Base-by-base conservation (phyloP, 2,329 filamentous ascomycete species). In the Mollisia scopiformis region DNA sequence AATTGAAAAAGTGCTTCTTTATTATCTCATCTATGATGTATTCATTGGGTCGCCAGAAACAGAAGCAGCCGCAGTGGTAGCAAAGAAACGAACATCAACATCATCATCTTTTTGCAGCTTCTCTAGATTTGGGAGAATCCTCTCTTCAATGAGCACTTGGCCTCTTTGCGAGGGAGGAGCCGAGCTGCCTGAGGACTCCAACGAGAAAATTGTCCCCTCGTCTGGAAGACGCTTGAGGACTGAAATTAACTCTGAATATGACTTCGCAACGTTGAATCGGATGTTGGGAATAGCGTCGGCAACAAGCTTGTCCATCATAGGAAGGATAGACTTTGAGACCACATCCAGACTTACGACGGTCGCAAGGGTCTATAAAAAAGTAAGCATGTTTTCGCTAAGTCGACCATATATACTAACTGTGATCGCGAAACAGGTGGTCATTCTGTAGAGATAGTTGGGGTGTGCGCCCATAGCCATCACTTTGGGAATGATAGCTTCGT, bases 351-450 rank as follows among this genome's bases (percentile, higher is more conserved):
- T 96, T 71, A 99, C 91, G 57, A 96, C 96, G 31, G 91, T 91
- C 30, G 95, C 91, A 65, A 99, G 88, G 25, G 94, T 99, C 95
- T 99, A 52, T 99, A 52, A 62, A 39, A 21, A 66, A 64, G 68
- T 78, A 71, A 75, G 56, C 57, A 49, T 46, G 33, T 16, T 37
- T 49, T 46, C 30, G 55, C 28, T n/a, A 39, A 52, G 43, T 33
- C 46, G 51, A 11, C 3, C 3, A n/a, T n/a, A 23, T 25, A 2
- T 10, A 85, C 91, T 82, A 84, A 99, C 95, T 71, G 93, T 94
- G 68, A 99, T 96, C 64, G 95, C 95, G 76, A 99, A 99, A 80
- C 94, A 98, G n/a, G 95, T 99, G 10, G 95, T 99, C 95, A 99
- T 99, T 75, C 95, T 87, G 84, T 99, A 99, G 56, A 99, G 89